Conservation (phyloP, 2,329 filamentous ascomycete genomes). For the Venturia carpophila region DNA sequence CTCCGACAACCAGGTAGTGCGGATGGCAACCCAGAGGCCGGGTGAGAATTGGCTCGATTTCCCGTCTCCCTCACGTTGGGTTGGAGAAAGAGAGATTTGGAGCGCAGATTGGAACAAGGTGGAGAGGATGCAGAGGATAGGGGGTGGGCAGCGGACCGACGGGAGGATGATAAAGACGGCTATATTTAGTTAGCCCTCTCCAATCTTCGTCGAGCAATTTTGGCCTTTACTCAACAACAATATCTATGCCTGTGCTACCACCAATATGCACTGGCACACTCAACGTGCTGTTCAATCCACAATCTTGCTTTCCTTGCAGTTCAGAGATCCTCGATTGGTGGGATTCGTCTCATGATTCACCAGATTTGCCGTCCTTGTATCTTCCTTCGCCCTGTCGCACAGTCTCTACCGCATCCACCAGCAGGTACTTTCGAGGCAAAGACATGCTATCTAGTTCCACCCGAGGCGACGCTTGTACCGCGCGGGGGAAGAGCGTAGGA, state of each 20-base stretch:
- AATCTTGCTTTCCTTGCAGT: background rate
- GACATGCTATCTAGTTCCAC: background rate
- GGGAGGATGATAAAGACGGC: background rate
- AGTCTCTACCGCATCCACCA: background rate
- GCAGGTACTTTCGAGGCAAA: background rate
- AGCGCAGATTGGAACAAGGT: background rate
- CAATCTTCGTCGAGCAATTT: background rate
- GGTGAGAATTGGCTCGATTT: background rate
- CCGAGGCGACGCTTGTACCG: background rate
- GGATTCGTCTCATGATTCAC: background rate
- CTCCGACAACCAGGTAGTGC: conserved; percentile 1
- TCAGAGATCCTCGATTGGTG: background rate
- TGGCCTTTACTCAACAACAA: background rate
- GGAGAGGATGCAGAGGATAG: background rate
- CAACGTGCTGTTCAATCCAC: background rate
- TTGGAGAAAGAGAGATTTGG: background rate
- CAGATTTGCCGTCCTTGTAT: background rate
- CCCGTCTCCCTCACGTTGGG: background rate
- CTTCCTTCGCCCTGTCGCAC: background rate
- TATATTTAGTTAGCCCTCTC: background rate
- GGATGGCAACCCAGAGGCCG: background rate
- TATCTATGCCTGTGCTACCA: background rate
- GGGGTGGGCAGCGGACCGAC: background rate
- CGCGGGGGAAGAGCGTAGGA: background rate
- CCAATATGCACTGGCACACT: background rate